Percentiles rank a stretch among this genome's conserved stretches.
Conservation (phyloP, 768 basidiomycete species). For the Pholiota microspora region DNA sequence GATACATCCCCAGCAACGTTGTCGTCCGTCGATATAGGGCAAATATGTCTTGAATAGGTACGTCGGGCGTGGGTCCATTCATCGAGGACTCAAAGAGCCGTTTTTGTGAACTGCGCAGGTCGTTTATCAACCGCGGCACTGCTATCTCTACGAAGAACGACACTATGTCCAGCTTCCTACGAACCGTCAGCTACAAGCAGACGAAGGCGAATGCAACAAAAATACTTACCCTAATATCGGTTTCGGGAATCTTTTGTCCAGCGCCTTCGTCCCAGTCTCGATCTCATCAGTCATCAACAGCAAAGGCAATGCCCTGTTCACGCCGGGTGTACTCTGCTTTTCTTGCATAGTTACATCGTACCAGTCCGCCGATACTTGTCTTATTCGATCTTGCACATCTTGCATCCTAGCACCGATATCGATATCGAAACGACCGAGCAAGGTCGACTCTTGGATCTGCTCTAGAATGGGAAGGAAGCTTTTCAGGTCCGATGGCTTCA, state of each 20-base stretch:
- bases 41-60: slow-evolving; percentile 90
- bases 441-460: slow-evolving; percentile 63
- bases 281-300: slow-evolving; percentile 86
- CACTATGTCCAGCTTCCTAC: slow-evolving; percentile 71
- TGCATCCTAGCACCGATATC: slow-evolving; percentile 65
- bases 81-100: slow-evolving; percentile 78
- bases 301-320: slow-evolving; percentile 79
- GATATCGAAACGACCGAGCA: slow-evolving; percentile 71
- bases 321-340: slow-evolving; percentile 66
- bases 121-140: slow-evolving; percentile 64
- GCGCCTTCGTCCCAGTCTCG: slow-evolving; percentile 78
- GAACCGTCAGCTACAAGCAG: neutral
- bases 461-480: slow-evolving; percentile 69
- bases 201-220: neutral
- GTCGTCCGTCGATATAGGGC: slow-evolving; percentile 79
- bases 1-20: slow-evolving; percentile 74
- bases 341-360: slow-evolving; percentile 64
- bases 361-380: slow-evolving; percentile 55
- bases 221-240: slow-evolving; percentile 72
- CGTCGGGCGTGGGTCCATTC: slow-evolving; percentile 84
- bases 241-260: slow-evolving; percentile 86
- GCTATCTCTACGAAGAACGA: slow-evolving; percentile 68
- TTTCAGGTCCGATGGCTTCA: slow-evolving; percentile 70
- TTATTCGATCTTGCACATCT: slow-evolving; percentile 68
- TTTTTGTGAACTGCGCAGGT: slow-evolving; percentile 68